Evolutionary conservation across 768 basidiomycete genomes (phyloP), one percentile per base, ranked within the genome.

Genomic region (Calocybe gangraenosa): DNA sequence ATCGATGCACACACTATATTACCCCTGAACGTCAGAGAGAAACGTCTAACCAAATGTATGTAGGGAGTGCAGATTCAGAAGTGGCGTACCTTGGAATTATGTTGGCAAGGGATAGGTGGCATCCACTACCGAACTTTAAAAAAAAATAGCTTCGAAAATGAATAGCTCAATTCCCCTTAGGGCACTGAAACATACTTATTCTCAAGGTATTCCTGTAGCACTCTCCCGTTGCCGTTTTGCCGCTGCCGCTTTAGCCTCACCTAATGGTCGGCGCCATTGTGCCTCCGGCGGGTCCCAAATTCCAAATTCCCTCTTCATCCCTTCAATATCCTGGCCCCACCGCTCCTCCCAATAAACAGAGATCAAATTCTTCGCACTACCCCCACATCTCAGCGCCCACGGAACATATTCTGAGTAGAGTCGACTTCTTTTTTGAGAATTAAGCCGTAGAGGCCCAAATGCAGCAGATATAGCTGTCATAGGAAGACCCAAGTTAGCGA

Each of bases 321-420:
- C 89, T 1, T 79, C 81, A 1, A 95, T 63, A 49, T 87, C 74
- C 64, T 90, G 82, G 41, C 79, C 79, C 95, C 94, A 98, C 42
- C 93, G 70, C 64, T 92, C 76, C 65, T 98, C 96, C 95, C 96
- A 98, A 58, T 94, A 94, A 1, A 98, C 84, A 1, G 86, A 86
- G 42, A 97, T 87, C 48, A 98, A 63, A 58, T 84, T 87, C 55
- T 71, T 73, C 1, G 87, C 79, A 49, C 71, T 78, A 20, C 81
- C 75, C 1, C 94, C 96, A 47, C 86, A 91, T 52, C 79, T 79
- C 49, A 96, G 63, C 10, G 93, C 94, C 95, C 95, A 98, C 0
- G 92, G 87, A 7, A 93, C 79, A 62, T 88, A 96, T 60, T 96
- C 92, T 9, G 72, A 67, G 62, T 87, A 81, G 33, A 93, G 71